Evolutionary conservation across 345 rosid genomes (phyloP).

Genomic region (Lepidium didymum): DNA sequence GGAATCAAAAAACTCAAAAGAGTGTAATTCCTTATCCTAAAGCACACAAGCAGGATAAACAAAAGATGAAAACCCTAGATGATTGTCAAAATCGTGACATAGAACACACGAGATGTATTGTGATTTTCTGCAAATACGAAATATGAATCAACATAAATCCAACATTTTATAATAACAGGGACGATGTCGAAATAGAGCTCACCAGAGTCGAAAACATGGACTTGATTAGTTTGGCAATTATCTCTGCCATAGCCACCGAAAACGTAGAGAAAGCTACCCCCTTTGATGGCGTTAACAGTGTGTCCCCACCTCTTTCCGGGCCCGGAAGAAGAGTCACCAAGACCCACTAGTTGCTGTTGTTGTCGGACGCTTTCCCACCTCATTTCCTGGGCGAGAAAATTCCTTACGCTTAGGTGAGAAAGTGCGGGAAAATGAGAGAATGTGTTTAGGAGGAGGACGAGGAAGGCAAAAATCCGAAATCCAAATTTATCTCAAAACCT

Average conservation of each 20-base stretch:
- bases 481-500: constrained; percentile 12
- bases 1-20: not conserved
- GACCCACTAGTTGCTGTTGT: constrained; percentile 31
- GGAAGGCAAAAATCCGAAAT: not conserved
- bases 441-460: constrained; percentile 8
- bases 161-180: not conserved
- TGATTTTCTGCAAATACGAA: not conserved
- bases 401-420: constrained; percentile 20
- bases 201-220: constrained; percentile 91
- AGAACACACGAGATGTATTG: not conserved
- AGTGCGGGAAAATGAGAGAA: constrained; percentile 29
- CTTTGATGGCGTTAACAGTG: constrained; percentile 84
- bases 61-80: not conserved
- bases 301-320: constrained; percentile 99
- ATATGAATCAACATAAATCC: not conserved
- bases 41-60: constrained; percentile 10
- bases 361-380: constrained; percentile 71
- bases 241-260: constrained; percentile 91
- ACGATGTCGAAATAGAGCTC: constrained; percentile 16
- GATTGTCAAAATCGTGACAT: not conserved
- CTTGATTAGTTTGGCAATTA: constrained; percentile 96
- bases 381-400: constrained; percentile 37
- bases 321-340: constrained; percentile 36
- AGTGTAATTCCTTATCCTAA: not conserved
- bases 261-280: constrained; percentile 81